Conservation (phyloP, 164 flowering plant genomes). For the Stephania japonica region DNA sequence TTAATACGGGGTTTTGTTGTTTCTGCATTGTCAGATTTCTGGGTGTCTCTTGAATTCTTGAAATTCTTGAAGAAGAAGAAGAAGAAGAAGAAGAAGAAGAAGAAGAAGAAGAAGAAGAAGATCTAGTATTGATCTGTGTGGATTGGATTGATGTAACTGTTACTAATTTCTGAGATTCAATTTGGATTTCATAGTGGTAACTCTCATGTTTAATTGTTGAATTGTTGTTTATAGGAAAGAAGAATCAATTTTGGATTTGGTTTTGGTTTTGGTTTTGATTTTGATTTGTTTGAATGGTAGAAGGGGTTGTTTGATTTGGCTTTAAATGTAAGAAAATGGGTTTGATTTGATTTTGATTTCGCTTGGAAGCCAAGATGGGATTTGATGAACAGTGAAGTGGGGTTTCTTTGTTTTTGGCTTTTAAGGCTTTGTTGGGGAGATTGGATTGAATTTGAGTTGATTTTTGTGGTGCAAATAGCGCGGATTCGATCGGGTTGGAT, state of each 20-base stretch:
- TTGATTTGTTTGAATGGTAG: background rate
- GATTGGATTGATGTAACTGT: too few species aligned
- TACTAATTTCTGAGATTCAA: background rate
- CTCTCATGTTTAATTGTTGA: too few species aligned
- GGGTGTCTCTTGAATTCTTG: background rate
- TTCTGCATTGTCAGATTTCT: background rate
- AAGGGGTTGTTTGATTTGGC: background rate
- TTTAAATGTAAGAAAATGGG: background rate
- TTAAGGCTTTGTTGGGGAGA: background rate
- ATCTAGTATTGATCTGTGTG: too few species aligned
- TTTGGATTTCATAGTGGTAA: background rate
- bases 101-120: too few species aligned
- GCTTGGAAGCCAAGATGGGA: background rate
- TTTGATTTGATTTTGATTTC: background rate
- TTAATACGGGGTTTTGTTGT: background rate
- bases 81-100: too few species aligned
- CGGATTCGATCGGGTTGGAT: background rate
- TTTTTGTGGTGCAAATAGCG: constrained; percentile 1
- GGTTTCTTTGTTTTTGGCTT: background rate
- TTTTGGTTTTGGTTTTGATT: background rate
- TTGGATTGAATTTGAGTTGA: background rate
- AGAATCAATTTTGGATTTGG: too few species aligned
- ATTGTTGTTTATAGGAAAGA: too few species aligned
- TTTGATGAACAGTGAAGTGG: background rate
- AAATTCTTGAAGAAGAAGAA: background rate